A percentile compares a stretch with the other conserved stretches of the same genome.
Evolutionary conservation across 2,329 filamentous ascomycete species (phyloP).

Genomic region (Ophiostoma australiae): DNA sequence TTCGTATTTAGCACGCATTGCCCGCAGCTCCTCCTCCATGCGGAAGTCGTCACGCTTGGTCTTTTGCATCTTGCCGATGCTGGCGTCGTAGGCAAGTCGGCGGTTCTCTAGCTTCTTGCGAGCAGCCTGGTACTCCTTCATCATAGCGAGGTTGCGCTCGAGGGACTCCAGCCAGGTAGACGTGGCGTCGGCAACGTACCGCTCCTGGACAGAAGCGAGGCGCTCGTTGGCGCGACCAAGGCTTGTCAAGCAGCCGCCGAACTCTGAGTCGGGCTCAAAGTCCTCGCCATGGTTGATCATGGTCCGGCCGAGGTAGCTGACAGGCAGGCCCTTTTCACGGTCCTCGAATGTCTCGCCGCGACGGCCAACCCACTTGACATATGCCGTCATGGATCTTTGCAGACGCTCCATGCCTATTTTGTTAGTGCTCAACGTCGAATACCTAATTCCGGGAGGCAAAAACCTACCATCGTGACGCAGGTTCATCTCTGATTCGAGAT

Average conservation of each 20-base stretch:
- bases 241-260: slow-evolving; percentile 75
- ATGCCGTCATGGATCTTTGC: slow-evolving; percentile 77
- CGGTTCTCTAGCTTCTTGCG: slow-evolving; percentile 93
- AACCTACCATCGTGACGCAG: slow-evolving; percentile 76
- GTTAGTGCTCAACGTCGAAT: background rate
- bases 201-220: slow-evolving; percentile 78
- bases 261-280: slow-evolving; percentile 85
- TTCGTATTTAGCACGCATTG: slow-evolving; percentile 92
- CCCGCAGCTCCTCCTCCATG: slow-evolving; percentile 84
- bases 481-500: slow-evolving; percentile 83
- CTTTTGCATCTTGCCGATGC: slow-evolving; percentile 85
- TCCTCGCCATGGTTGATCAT: slow-evolving; percentile 91
- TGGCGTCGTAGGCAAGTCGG: slow-evolving; percentile 85
- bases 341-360: slow-evolving; percentile 75
- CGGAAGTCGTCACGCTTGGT: slow-evolving; percentile 90
- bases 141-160: slow-evolving; percentile 82
- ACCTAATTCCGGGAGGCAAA: background rate
- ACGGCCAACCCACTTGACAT: slow-evolving; percentile 82
- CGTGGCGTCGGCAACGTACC: slow-evolving; percentile 71
- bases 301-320: slow-evolving; percentile 72
- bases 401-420: slow-evolving; percentile 73
- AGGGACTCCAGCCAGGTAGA: slow-evolving; percentile 86
- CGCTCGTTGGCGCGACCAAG: slow-evolving; percentile 85
- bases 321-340: slow-evolving; percentile 78
- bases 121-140: slow-evolving; percentile 92